phyloP scores from a whole-genome alignment of 169 alveolate species.

The Cryptosporidium ryanae region DNA sequence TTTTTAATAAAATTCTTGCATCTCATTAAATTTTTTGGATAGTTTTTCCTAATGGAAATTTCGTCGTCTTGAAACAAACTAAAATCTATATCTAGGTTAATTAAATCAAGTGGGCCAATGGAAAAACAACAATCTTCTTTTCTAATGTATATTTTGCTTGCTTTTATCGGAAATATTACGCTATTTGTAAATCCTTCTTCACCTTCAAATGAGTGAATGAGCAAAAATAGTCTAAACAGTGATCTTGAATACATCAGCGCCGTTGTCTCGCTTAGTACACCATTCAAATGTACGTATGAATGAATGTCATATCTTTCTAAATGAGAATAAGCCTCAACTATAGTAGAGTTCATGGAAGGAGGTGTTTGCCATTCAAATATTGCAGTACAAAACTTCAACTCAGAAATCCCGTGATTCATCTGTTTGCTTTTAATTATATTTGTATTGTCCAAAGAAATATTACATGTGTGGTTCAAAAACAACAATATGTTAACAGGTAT shows the following conservation, averaged over 20 bases:
- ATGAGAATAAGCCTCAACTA: conserved; percentile 45
- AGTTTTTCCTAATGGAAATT: conserved; percentile 1
- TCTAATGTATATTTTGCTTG: conserved; percentile 52
- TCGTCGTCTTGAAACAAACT: conserved; percentile 2
- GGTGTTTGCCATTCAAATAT: conserved; percentile 70
- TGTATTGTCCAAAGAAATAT: background rate
- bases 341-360: conserved; percentile 29
- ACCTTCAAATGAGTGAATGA: background rate
- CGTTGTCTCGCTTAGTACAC: conserved; percentile 36
- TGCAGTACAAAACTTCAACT: conserved; percentile 21
- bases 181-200: background rate
- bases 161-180: conserved; percentile 50
- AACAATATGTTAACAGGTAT: conserved; percentile 4
- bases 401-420: conserved; percentile 40
- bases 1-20: conserved; percentile 22
- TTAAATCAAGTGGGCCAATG: conserved; percentile 46
- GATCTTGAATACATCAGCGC: conserved; percentile 61
- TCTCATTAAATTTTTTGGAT: conserved; percentile 46
- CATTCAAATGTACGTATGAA: conserved; percentile 48
- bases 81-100: background rate
- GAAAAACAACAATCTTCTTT: conserved; percentile 52
- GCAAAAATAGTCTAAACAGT: conserved; percentile 17
- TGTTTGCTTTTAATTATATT: conserved; percentile 20
- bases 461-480: conserved; percentile 36
- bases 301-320: conserved; percentile 47